These are phyloP conservation scores for Penicillium diatomitis DNA, from an alignment of 495 filamentous ascomycete species.

Conservation along the genomic window DNA sequence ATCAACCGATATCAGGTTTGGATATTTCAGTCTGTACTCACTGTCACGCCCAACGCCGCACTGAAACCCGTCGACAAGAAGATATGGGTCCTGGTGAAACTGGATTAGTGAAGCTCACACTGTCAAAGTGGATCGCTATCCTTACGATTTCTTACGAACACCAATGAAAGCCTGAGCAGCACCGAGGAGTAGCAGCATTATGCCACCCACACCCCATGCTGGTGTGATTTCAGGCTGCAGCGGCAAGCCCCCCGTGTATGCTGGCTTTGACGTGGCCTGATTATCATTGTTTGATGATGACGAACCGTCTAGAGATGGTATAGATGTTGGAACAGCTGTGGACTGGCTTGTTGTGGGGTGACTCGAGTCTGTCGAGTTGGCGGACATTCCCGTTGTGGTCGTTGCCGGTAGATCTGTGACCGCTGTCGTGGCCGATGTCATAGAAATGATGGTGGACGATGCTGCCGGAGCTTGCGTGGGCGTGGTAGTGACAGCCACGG, in stretches of 20 bases:
- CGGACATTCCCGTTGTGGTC: slow-evolving; percentile 1
- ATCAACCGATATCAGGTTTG: background rate
- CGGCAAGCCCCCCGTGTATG: slow-evolving; percentile 44
- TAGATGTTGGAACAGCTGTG: slow-evolving; percentile 8
- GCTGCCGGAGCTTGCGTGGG: slow-evolving; percentile 6
- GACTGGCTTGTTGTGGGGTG: slow-evolving; percentile 11
- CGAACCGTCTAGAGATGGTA: slow-evolving; percentile 13
- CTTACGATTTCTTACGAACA: slow-evolving; percentile 68
- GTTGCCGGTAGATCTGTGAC: background rate
- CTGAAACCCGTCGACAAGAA: slow-evolving; percentile 74
- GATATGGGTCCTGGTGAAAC: slow-evolving; percentile 50
- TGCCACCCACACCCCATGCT: slow-evolving; percentile 67
- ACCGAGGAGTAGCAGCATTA: slow-evolving; percentile 64
- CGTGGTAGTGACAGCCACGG: slow-evolving; percentile 6
- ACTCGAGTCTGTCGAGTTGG: slow-evolving; percentile 5
- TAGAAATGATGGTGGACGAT: slow-evolving; percentile 10
- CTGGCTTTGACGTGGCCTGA: slow-evolving; percentile 13
- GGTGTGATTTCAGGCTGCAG: slow-evolving; percentile 69
- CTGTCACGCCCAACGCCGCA: slow-evolving; percentile 61
- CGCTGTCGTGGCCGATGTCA: slow-evolving; percentile 5
- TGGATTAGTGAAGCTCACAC: background rate
- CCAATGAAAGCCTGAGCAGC: slow-evolving; percentile 64
- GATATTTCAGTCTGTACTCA: slow-evolving; percentile 16
- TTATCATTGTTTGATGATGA: background rate
- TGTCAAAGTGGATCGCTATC: background rate